phyloP scores from a whole-genome alignment of 306 rosid species.

The Ormosia emarginata region DNA sequence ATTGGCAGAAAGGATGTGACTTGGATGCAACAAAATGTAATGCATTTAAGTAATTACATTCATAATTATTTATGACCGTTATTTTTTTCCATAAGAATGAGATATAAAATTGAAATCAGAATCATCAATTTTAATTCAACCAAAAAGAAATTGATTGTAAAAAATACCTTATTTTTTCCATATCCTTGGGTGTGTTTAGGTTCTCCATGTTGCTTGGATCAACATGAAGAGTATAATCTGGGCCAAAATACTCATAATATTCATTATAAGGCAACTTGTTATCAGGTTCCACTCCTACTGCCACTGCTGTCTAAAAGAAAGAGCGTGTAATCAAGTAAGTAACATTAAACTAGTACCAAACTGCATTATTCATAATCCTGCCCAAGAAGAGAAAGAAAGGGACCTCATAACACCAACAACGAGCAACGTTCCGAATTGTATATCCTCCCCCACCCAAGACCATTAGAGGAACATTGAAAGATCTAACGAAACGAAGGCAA shows the following conservation, averaged over 20 bases:
- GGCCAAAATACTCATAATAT: conserved; percentile 91
- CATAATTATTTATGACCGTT: neutral
- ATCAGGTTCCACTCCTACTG: conserved; percentile 92
- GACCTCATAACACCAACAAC: conserved; percentile 98
- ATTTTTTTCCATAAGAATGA: neutral
- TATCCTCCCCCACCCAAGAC: conserved; percentile 95
- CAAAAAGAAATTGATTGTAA: neutral
- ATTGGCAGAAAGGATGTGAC: neutral
- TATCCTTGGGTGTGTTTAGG: conserved; percentile 69
- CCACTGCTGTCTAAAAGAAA: conserved; percentile 78
- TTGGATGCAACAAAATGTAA: conserved; percentile 9
- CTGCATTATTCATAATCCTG: neutral
- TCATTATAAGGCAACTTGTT: conserved; percentile 85
- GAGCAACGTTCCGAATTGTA: conserved; percentile 87
- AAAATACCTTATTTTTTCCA: conserved; percentile 79
- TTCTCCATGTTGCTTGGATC: conserved; percentile 84
- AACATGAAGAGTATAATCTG: conserved; percentile 75
- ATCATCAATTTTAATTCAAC: neutral
- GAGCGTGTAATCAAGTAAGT: conserved; percentile 14
- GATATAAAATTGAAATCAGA: neutral
- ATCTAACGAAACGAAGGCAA: conserved; percentile 80
- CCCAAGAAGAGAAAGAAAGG: conserved; percentile 2
- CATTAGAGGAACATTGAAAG: conserved; percentile 84
- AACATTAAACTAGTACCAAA: neutral
- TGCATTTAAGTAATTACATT: neutral